These are phyloP conservation scores for Lentinula sp. DNA, from an alignment of 768 basidiomycete genomes.

Conservation along the genomic window DNA sequence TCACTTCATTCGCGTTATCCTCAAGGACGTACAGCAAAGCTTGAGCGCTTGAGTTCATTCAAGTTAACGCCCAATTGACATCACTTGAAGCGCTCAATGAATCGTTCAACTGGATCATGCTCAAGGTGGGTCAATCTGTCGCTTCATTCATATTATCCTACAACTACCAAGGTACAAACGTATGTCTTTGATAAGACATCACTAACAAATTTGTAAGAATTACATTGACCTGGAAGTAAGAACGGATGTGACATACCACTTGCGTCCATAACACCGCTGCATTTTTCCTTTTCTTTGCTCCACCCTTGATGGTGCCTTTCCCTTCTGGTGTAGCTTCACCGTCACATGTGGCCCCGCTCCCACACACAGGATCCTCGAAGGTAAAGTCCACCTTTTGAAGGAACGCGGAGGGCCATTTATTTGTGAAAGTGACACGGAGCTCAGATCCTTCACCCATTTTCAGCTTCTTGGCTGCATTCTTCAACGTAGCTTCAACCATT, in stretches of 20 bases:
- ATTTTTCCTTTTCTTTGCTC: background rate
- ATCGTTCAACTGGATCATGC: background rate
- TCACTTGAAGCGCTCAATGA: too few relatives aligned
- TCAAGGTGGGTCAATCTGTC: background rate
- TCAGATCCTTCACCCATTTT: background rate
- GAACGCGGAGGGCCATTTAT: background rate
- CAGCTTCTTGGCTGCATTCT: background rate
- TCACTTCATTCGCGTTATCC: background rate
- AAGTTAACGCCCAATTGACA: too few relatives aligned
- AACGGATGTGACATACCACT: background rate
- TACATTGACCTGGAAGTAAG: background rate
- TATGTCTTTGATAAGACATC: too few relatives aligned
- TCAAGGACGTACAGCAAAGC: too few relatives aligned
- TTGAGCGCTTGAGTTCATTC: too few relatives aligned
- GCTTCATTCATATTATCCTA: background rate
- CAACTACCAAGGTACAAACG: too few relatives aligned
- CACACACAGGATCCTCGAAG: background rate
- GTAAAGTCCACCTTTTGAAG: background rate
- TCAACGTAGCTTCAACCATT: background rate
- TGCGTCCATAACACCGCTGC: background rate
- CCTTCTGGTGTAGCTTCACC: background rate
- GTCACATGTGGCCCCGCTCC: background rate
- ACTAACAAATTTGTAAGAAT: background rate
- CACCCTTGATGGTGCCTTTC: background rate
- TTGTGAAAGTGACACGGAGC: background rate